A percentile compares a stretch with the other conserved stretches of the same genome.
phyloP scores from a whole-genome alignment of 371 early-diverging fungal genomes.

The Mortierella sp. region DNA sequence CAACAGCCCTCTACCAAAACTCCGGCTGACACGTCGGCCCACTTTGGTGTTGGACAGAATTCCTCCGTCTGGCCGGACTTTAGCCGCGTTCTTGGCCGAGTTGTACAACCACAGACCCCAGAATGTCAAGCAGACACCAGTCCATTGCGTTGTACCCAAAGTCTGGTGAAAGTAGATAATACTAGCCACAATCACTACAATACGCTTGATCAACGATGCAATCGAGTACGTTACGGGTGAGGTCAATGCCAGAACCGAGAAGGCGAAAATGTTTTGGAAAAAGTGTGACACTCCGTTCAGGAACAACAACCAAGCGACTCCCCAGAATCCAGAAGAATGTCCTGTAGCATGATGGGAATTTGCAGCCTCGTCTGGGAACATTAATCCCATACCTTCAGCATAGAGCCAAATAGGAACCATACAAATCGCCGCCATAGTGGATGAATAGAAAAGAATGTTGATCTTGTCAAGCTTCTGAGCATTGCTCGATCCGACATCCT shows the following conservation, averaged over 20 bases:
- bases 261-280: constrained; percentile 84
- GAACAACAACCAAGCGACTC: constrained; percentile 59
- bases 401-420: constrained; percentile 90
- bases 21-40: constrained; percentile 40
- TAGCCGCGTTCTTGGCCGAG: constrained; percentile 71
- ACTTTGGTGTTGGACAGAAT: constrained; percentile 37
- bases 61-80: constrained; percentile 32
- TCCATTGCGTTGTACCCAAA: constrained; percentile 71
- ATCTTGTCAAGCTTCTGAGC: constrained; percentile 81
- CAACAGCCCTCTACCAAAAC: constrained; percentile 39
- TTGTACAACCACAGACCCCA: constrained; percentile 90
- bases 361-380: constrained; percentile 33
- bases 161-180: constrained; percentile 89
- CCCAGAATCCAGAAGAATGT: constrained; percentile 39
- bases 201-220: constrained; percentile 88
- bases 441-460: constrained; percentile 85
- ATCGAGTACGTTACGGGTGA: constrained; percentile 93
- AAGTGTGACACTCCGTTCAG: constrained; percentile 87
- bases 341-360: constrained; percentile 29
- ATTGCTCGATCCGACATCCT: constrained; percentile 31
- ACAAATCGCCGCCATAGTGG: constrained; percentile 74
- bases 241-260: constrained; percentile 81
- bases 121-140: constrained; percentile 87
- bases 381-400: constrained; percentile 73
- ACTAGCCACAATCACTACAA: constrained; percentile 88